A percentile compares a stretch with the other conserved stretches of the same genome.
Conservation (phyloP, 768 basidiomycete genomes). For the Hemileccinum rubropunctum region DNA sequence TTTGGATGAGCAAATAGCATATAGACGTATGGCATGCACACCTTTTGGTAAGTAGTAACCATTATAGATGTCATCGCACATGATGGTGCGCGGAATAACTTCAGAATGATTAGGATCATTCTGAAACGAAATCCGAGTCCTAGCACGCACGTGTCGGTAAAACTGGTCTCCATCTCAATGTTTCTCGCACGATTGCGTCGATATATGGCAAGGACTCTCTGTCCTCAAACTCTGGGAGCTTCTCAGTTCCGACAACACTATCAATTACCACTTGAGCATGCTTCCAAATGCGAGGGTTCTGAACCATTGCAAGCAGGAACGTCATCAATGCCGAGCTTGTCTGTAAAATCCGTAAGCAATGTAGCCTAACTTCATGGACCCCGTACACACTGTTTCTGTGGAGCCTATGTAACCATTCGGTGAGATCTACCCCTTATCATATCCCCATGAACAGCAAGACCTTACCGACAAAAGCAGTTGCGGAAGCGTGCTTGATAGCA, state of each 20-base stretch:
- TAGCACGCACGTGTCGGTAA: background rate
- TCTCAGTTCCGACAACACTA: background rate
- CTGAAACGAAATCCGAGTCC: too few species aligned
- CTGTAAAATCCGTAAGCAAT: background rate
- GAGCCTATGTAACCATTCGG: background rate
- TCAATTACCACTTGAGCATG: constrained; percentile 9
- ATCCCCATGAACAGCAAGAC: too few species aligned
- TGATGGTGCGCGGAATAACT: background rate
- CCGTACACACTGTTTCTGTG: background rate
- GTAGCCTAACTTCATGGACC: background rate
- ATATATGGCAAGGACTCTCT: constrained; percentile 5
- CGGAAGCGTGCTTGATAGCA: background rate
- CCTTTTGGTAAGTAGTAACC: background rate
- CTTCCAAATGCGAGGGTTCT: constrained; percentile 11
- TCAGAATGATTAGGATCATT: background rate
- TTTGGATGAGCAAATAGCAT: background rate
- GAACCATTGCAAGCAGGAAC: constrained; percentile 9
- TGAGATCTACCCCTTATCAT: background rate
- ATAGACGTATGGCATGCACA: background rate
- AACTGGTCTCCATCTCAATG: background rate
- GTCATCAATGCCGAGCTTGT: background rate
- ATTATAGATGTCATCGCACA: background rate
- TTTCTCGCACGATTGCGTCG: constrained; percentile 4
- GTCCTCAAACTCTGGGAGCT: constrained; percentile 4
- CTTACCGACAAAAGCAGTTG: constrained; percentile 8